Evolutionary conservation across 2,329 filamentous ascomycete genomes (phyloP).

Genomic region (Alternaria conjuncta): DNA sequence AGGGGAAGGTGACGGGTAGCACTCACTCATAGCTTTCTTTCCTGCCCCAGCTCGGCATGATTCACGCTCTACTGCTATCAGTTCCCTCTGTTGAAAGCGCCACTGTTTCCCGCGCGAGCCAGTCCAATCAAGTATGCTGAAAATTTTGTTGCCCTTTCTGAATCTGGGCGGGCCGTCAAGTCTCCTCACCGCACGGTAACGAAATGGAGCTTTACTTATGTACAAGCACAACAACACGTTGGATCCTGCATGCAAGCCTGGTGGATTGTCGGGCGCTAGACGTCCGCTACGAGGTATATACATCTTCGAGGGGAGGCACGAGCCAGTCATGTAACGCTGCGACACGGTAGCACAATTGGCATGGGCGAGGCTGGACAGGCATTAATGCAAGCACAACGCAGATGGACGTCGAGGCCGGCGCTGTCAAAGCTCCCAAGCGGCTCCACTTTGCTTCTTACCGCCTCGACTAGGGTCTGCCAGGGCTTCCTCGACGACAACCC

Average conservation of each 20-base stretch:
- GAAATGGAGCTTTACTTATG: conserved; percentile 20
- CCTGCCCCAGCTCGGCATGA: conserved; percentile 50
- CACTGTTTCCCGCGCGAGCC: conserved; percentile 7
- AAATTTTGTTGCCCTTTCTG: conserved; percentile 20
- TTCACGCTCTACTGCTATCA: conserved; percentile 31
- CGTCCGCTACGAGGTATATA: conserved; percentile 10
- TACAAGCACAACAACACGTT: conserved; percentile 15
- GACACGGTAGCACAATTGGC: conserved; percentile 6
- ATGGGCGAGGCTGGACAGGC: conserved; percentile 6
- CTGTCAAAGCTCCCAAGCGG: conserved; percentile 7
- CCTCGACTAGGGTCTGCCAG: conserved; percentile 9
- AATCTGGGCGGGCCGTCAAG: conserved; percentile 18
- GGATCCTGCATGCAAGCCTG: conserved; percentile 17
- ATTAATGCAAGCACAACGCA: conserved; percentile 17
- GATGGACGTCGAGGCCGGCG: conserved; percentile 2
- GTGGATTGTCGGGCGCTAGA: conserved; percentile 15
- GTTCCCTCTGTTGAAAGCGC: conserved; percentile 12
- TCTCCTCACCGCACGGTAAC: conserved; percentile 16
- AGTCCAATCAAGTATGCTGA: conserved; percentile 13
- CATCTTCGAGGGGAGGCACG: conserved; percentile 4
- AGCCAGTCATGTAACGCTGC: conserved; percentile 15
- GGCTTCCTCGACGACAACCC: not conserved
- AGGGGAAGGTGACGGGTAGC: conserved; percentile 17
- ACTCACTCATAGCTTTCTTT: conserved; percentile 51
- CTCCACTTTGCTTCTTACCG: conserved; percentile 19